phyloP scores from a whole-genome alignment of 129 eudicot species.

The Flaveria sonorensis region DNA sequence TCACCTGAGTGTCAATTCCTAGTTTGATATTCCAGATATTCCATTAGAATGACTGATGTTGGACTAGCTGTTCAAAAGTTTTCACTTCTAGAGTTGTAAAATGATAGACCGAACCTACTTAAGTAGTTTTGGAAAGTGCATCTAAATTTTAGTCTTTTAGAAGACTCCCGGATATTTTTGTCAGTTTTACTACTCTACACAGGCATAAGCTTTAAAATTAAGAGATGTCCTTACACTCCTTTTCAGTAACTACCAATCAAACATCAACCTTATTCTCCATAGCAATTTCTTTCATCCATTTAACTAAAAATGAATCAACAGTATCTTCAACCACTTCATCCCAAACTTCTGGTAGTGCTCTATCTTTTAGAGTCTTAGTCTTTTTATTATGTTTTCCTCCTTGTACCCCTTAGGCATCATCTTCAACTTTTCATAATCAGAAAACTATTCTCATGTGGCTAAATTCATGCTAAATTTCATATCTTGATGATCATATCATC shows the following conservation, averaged over 20 bases:
- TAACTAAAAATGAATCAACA: constrained; percentile 67
- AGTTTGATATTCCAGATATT: no score
- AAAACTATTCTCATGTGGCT: constrained; percentile 65
- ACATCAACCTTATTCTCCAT: constrained; percentile 57
- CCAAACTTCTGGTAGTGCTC: constrained; percentile 54
- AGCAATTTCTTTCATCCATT: constrained; percentile 89
- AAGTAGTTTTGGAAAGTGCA: neutral
- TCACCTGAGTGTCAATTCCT: neutral
- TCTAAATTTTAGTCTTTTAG: neutral
- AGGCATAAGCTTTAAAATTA: neutral
- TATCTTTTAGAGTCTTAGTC: constrained; percentile 38
- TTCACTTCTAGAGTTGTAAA: constrained; percentile 12
- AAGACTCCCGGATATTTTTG: neutral
- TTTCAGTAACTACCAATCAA: constrained; percentile 68
- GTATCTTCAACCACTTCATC: constrained; percentile 29
- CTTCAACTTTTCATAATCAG: constrained; percentile 87
- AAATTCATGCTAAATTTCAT: constrained; percentile 57
- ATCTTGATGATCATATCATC: constrained; percentile 60
- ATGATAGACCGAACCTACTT: neutral
- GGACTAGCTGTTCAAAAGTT: neutral
- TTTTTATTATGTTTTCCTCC: constrained; percentile 68
- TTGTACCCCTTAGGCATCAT: constrained; percentile 67
- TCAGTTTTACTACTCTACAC: neutral
- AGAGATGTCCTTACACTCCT: constrained; percentile 53
- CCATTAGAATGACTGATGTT: no score